Conservation (phyloP, 805 yeast species). For the Starmerella geochares region DNA sequence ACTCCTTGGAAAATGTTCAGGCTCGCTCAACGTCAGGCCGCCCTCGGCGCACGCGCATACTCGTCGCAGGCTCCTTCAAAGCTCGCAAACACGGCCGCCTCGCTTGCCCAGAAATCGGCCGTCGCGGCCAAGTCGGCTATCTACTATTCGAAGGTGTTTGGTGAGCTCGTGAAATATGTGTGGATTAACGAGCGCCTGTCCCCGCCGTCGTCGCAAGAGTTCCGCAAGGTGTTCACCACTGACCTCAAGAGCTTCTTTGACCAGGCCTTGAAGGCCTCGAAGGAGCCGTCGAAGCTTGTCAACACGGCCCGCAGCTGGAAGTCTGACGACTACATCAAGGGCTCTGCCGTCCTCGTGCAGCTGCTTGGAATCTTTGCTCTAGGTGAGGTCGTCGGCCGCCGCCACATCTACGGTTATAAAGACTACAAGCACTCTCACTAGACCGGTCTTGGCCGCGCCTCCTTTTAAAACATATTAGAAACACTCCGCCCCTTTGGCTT, state of each 20-base stretch:
- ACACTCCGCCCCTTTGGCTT: neutral
- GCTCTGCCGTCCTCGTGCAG: slow-evolving; percentile 70
- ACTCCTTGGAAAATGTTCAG: slow-evolving; percentile 19
- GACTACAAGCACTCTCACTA: slow-evolving; percentile 17
- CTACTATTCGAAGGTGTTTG: slow-evolving; percentile 66
- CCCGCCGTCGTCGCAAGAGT: slow-evolving; percentile 72
- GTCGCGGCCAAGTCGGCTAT: slow-evolving; percentile 45
- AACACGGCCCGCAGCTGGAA: slow-evolving; percentile 39
- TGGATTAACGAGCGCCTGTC: slow-evolving; percentile 87
- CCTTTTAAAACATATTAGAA: neutral
- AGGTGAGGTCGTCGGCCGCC: slow-evolving; percentile 95
- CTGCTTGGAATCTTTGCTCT: slow-evolving; percentile 81
- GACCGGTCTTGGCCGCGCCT: neutral
- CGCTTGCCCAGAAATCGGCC: slow-evolving; percentile 34
- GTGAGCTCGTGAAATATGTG: slow-evolving; percentile 61
- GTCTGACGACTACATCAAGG: slow-evolving; percentile 52
- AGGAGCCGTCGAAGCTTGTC: slow-evolving; percentile 51
- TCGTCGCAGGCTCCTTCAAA: slow-evolving; percentile 19
- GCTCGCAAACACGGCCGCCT: slow-evolving; percentile 26
- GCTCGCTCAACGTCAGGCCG: slow-evolving; percentile 28
- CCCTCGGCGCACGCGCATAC: slow-evolving; percentile 27
- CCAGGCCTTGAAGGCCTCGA: slow-evolving; percentile 16
- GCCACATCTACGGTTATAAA: slow-evolving; percentile 77
- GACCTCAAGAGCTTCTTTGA: slow-evolving; percentile 33
- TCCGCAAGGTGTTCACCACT: slow-evolving; percentile 59